phyloP scores from a whole-genome alignment of 768 basidiomycete species.

The Omphalotus guepiniiformis region DNA sequence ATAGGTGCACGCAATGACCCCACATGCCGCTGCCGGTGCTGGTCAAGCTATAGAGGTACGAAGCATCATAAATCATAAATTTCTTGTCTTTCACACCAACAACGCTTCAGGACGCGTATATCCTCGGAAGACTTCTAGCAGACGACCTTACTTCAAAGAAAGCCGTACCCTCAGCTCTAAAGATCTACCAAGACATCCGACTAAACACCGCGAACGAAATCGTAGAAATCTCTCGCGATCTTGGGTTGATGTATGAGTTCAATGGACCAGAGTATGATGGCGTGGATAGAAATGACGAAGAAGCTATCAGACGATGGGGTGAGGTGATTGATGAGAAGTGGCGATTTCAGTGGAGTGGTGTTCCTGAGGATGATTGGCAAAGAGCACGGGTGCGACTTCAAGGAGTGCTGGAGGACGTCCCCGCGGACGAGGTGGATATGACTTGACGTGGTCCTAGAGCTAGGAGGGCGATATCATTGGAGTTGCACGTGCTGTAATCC shows the following conservation, averaged over 20 bases:
- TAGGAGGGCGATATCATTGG: too few relatives aligned
- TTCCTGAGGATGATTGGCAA: constrained; percentile 17
- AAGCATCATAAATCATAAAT: background rate
- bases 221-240: constrained; percentile 12
- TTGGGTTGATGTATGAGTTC: constrained; percentile 17
- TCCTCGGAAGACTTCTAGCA: constrained; percentile 19
- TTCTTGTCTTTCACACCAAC: too few relatives aligned
- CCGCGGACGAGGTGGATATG: too few relatives aligned
- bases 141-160: constrained; percentile 13
- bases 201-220: constrained; percentile 13
- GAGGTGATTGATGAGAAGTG: constrained; percentile 15
- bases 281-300: too few relatives aligned
- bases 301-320: constrained; percentile 8
- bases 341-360: constrained; percentile 17
- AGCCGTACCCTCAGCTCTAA: constrained; percentile 12
- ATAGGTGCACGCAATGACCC: constrained; percentile 23
- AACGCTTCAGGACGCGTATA: constrained; percentile 18
- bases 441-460: too few relatives aligned
- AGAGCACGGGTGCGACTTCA: constrained; percentile 7
- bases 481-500: too few relatives aligned
- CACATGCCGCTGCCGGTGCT: constrained; percentile 22
- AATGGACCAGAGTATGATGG: constrained; percentile 7
- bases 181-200: constrained; percentile 19
- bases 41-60: constrained; percentile 22
- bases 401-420: background rate